These are phyloP conservation scores for Leptographium procerum DNA, from an alignment of 2,329 filamentous ascomycete genomes.

Conservation along the genomic window DNA sequence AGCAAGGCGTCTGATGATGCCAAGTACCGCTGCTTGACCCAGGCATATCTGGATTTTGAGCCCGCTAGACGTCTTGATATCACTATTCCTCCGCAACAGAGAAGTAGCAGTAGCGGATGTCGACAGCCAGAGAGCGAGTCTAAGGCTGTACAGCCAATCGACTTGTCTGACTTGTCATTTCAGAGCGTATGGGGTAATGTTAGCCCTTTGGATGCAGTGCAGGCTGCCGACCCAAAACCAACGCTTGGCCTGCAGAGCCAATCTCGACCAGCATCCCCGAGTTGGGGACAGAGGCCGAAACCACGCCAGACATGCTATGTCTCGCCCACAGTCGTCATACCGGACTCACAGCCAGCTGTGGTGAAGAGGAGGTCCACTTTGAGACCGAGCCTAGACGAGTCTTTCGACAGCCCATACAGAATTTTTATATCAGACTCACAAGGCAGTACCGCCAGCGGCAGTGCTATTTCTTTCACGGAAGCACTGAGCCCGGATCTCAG, in stretches of 20 bases:
- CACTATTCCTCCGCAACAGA: background rate
- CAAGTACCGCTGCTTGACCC: conserved; percentile 36
- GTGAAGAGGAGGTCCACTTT: conserved; percentile 5
- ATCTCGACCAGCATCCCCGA: background rate
- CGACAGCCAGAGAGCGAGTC: background rate
- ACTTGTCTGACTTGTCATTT: conserved; percentile 18
- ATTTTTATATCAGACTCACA: background rate
- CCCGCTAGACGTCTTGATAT: conserved; percentile 14
- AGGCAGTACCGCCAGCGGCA: background rate
- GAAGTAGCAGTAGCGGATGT: background rate
- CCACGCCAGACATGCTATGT: conserved; percentile 1
- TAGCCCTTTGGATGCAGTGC: conserved; percentile 11
- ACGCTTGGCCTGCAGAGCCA: background rate
- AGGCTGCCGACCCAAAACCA: conserved; percentile 5
- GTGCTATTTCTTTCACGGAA: background rate
- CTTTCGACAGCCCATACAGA: background rate
- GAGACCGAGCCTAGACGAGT: conserved; percentile 12
- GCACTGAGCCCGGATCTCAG: conserved; percentile 4
- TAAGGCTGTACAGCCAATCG: conserved; percentile 10
- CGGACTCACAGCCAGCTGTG: conserved; percentile 39
- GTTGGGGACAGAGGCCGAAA: background rate
- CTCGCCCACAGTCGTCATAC: conserved; percentile 24
- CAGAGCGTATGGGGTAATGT: conserved; percentile 19
- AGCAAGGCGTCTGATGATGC: conserved; percentile 35
- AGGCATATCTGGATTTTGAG: conserved; percentile 38